These are phyloP conservation scores for Saccharomyces hybrid DNA, from an alignment of 1,139 yeast genomes.

Conservation along the genomic window DNA sequence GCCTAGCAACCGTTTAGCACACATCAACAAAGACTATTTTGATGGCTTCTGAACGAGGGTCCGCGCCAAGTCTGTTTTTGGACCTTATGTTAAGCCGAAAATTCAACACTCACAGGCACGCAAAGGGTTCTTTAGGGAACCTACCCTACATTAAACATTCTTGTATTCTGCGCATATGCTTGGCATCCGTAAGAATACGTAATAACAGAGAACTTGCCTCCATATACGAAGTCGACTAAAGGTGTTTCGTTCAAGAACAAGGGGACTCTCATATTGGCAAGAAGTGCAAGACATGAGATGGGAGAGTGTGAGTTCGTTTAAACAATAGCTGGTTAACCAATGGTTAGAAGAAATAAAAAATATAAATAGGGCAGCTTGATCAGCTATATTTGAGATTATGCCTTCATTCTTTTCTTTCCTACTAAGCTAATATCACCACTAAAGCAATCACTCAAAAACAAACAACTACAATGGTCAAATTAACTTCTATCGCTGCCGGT, in stretches of 20 bases:
- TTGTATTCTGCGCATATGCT: background rate
- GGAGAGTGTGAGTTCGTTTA: background rate
- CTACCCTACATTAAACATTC: background rate
- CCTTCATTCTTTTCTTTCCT: background rate
- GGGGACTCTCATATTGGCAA: background rate
- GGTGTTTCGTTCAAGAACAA: background rate
- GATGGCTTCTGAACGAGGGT: background rate
- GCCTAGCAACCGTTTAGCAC: background rate
- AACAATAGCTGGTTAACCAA: background rate
- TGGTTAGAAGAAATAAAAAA: background rate
- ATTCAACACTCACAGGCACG: background rate
- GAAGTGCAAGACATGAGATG: background rate
- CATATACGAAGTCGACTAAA: background rate
- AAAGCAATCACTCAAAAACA: background rate
- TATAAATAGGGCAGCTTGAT: background rate
- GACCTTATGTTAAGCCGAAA: background rate
- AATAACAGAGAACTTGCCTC: background rate
- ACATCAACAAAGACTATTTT: background rate
- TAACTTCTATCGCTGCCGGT: background rate
- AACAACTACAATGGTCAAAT: background rate
- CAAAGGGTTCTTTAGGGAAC: background rate
- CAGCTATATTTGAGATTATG: background rate
- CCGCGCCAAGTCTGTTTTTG: background rate
- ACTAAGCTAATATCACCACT: background rate
- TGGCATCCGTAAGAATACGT: background rate